Evolutionary conservation across 176 grass and related monocot species (phyloP), one percentile per base, ranked within the genome.

Genomic region (Puya raimondii): DNA sequence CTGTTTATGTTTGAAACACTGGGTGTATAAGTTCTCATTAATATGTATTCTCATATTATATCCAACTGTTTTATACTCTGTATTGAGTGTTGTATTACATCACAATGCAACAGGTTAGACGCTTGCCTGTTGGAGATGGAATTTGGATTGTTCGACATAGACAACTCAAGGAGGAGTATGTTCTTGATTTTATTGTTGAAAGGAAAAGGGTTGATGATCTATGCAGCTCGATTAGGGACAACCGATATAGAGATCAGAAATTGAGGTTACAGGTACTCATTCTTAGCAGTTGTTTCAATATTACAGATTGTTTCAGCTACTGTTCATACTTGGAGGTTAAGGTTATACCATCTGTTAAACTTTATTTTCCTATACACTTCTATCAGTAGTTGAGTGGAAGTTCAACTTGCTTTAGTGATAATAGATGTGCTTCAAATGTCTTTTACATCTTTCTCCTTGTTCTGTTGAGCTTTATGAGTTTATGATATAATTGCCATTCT

Each of bases 131-230:
- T 73, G 92, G 92, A 78, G 92, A 96, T 76, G 84, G 83, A 67
- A 82, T 96, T 78, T 96, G 88, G 88, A 71, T 96, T 83, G 92
- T 76, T 50, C 74, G 79, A 61, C 66, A 73, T 82, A 91, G 65
- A 74, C 23, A 78, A 26, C 20, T 69, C 68, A 76, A 71, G 58
- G 85, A 25, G 73, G 92, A 96, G 49, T 91, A 91, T 81, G 86
- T 96, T 50, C 92, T 96, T 81, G 92, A 96, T 74, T 91, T 89
- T 49, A 81, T 91, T 80, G 79, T 96, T 80, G 88, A 96, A 91
- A 91, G 88, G 50, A 91, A 96, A 87, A 86, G 75, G 63, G 81
- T 91, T 67, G 63, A 12, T 17, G 92, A 96, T 72, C 85, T 96
- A 50, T 71, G 65, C 81, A 71, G 69, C 67, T 96, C 92, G 29